Base-by-base conservation (phyloP, 495 filamentous ascomycete genomes). In the Pseudoneurospora amorphoporcata region DNA sequence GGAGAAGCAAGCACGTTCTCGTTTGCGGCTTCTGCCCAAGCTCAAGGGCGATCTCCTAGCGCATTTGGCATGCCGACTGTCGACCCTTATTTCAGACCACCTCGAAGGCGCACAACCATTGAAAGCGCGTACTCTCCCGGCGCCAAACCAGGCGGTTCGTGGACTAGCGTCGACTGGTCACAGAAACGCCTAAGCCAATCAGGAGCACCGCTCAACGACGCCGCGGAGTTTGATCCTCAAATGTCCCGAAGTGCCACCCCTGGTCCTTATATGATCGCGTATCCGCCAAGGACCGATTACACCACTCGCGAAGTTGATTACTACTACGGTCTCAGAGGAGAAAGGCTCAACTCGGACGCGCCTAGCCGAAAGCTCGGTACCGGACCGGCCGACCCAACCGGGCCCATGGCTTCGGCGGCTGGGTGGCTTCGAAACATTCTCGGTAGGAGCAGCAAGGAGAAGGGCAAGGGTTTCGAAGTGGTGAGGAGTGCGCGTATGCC, bases 401-500 rank as follows among this genome's bases (percentile, higher is more conserved):
- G 93, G 0, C 94, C 95, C 3, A 91, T 95, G 14, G 90, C 92
- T 5, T 92, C 91, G 9, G 94, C 95, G 2, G 90, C 92, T 3
- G 93, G 93, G 1, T 99, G 94, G 92, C 87, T 99, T 80, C 90
- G 91, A 75, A 86, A 86, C 42, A 81, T 97, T 40, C 87, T 97
- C 72, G 89, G 89, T 39, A 92, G 90, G 8, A 94, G 95, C 79
- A 91, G 88, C 3, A 97, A 95, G 75, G 93, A 95, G 58, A 95
- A 89, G 76, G 92, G 91, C 39, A 98, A 97, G 80, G 95, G 95
- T 0, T 99, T 99, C 72, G 95, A 97, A 79, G 95, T 99, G 17
- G 95, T 98, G 14, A 86, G 95, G 77, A 97, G 94, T 77, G 86
- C 92, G 47, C 87, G 94, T 75, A 87, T 90, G 88, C 84, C 85